Conservation (phyloP, 2,329 filamentous ascomycete species). For the Eutypella sp. region DNA sequence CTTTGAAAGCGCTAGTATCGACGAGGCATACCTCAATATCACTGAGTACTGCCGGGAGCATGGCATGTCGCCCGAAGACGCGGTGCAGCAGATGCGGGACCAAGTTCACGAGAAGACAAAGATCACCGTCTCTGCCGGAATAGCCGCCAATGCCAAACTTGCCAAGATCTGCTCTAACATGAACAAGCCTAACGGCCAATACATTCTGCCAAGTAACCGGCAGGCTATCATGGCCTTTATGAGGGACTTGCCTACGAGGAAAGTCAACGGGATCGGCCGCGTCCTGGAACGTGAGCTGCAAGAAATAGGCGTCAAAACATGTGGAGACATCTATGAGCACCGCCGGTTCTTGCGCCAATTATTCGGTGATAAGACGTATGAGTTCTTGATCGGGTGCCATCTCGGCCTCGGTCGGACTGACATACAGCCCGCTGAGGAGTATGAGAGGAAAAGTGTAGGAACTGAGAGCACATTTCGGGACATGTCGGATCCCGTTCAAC, state of each 20-base stretch:
- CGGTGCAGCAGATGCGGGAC: conserved; percentile 69
- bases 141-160: conserved; percentile 86
- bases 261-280: conserved; percentile 91
- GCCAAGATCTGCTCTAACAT: conserved; percentile 94
- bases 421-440: conserved; percentile 81
- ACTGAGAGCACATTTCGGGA: conserved; percentile 91
- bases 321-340: conserved; percentile 78
- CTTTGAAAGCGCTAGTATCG: conserved; percentile 91
- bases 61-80: conserved; percentile 63
- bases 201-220: conserved; percentile 66
- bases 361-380: conserved; percentile 87
- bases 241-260: conserved; percentile 74
- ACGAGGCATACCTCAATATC: conserved; percentile 95
- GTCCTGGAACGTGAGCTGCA: conserved; percentile 89
- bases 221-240: conserved; percentile 79
- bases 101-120: conserved; percentile 72
- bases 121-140: conserved; percentile 89
- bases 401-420: conserved; percentile 81
- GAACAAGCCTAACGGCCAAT: conserved; percentile 97
- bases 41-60: conserved; percentile 76
- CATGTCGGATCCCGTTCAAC: conserved; percentile 60
- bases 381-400: conserved; percentile 79
- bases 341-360: conserved; percentile 69
- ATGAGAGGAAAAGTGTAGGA: conserved; percentile 88
- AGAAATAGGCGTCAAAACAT: conserved; percentile 81